A percentile compares a stretch with the other conserved stretches of the same genome.
Conservation (phyloP, 192 early-diverging fungal genomes). For the Backusella macrospora region DNA sequence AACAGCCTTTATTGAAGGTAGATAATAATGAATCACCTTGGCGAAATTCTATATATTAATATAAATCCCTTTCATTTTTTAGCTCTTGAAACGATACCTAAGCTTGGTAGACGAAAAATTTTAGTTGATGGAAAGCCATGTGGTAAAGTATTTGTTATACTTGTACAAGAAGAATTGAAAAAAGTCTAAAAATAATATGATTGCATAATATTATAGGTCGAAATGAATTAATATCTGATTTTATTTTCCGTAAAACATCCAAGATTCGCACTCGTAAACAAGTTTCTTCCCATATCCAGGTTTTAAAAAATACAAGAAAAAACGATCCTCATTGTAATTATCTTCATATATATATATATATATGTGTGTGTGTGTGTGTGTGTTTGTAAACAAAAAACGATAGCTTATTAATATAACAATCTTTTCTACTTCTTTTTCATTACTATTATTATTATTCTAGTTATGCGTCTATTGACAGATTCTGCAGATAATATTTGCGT, state of each 20-base stretch:
- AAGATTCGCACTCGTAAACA: constrained; percentile 74
- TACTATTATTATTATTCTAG: constrained; percentile 22
- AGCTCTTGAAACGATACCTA: constrained; percentile 57
- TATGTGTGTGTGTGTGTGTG: too few relatives aligned
- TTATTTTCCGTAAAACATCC: constrained; percentile 66
- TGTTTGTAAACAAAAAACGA: too few relatives aligned
- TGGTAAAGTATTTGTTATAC: constrained; percentile 24
- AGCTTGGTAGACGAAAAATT: constrained; percentile 57
- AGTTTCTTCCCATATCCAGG: constrained; percentile 80
- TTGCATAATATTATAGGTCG: constrained; percentile 55
- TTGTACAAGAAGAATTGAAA: background rate
- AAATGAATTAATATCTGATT: constrained; percentile 78
- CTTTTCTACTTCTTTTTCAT: background rate
- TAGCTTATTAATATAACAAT: background rate
- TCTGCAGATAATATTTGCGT: constrained; percentile 33
- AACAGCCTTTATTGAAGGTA: constrained; percentile 61
- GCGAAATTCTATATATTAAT: background rate
- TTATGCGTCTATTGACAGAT: constrained; percentile 53
- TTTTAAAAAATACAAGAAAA: constrained; percentile 74
- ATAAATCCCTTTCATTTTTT: constrained; percentile 13
- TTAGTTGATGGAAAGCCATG: constrained; percentile 57
- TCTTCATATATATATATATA: too few relatives aligned
- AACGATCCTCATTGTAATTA: constrained; percentile 51
- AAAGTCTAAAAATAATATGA: constrained; percentile 1
- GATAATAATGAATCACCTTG: background rate